Conservation (phyloP, 495 filamentous ascomycete genomes). For the Penicillium simplicissimum region DNA sequence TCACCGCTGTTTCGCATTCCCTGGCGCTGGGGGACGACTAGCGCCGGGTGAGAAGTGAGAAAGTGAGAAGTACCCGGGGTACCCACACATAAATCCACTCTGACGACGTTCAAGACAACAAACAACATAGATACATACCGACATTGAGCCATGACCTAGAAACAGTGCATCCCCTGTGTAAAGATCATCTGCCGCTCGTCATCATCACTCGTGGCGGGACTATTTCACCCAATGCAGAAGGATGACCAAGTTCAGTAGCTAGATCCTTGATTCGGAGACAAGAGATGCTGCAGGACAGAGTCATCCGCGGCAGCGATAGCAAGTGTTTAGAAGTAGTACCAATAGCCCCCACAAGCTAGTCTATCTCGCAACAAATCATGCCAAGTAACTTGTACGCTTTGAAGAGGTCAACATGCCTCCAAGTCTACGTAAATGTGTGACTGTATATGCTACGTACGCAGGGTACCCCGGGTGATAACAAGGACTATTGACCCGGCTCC, state of each 20-base stretch:
- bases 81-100: background rate
- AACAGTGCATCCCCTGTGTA: background rate
- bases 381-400: background rate
- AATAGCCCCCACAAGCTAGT: no score
- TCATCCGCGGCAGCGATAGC: no score
- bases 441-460: background rate
- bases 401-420: background rate
- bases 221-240: slow-evolving; percentile 29
- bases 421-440: background rate
- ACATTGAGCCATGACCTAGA: no score
- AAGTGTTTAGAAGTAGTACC: no score
- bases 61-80: background rate
- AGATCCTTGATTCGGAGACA: background rate
- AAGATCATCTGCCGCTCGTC: background rate
- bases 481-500: background rate
- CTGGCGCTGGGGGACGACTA: background rate
- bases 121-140: background rate
- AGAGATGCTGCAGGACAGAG: background rate
- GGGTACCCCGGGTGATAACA: background rate
- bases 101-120: background rate
- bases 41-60: background rate
- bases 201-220: slow-evolving; percentile 14
- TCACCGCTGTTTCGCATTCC: slow-evolving; percentile 2
- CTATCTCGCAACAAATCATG: background rate
- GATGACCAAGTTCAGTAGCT: slow-evolving; percentile 2